phyloP scores from a whole-genome alignment of 768 basidiomycete genomes.

The Dendrothele bispora region DNA sequence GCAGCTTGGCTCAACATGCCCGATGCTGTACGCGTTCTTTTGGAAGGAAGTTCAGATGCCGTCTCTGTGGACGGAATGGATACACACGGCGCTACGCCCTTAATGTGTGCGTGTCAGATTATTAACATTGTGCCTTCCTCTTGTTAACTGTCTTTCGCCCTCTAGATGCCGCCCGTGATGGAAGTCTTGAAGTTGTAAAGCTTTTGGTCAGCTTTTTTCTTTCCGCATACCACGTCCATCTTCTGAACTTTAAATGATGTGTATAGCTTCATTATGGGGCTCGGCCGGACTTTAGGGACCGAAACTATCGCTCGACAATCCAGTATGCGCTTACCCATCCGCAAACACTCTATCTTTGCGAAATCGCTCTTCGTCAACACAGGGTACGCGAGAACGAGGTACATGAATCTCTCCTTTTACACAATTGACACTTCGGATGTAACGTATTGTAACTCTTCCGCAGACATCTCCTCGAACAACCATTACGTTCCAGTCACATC shows the following conservation, averaged over 20 bases:
- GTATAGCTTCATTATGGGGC: slow-evolving; percentile 66
- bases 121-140: slow-evolving; percentile 5
- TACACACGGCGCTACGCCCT: slow-evolving; percentile 70
- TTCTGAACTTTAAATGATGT: slow-evolving; percentile 3
- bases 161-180: slow-evolving; percentile 77
- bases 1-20: slow-evolving; percentile 76
- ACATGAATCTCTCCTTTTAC: slow-evolving; percentile 19
- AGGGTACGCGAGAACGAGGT: slow-evolving; percentile 64
- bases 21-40: slow-evolving; percentile 57
- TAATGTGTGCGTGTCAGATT: slow-evolving; percentile 69
- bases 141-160: slow-evolving; percentile 9
- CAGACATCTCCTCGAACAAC: not conserved
- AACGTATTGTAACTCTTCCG: not conserved
- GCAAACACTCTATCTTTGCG: slow-evolving; percentile 68
- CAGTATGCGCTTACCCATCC: slow-evolving; percentile 68
- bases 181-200: slow-evolving; percentile 64
- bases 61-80: slow-evolving; percentile 78
- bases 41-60: slow-evolving; percentile 58
- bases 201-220: slow-evolving; percentile 49
- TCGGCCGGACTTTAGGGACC: slow-evolving; percentile 70
- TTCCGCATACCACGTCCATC: slow-evolving; percentile 6
- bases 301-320: slow-evolving; percentile 69
- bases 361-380: slow-evolving; percentile 59
- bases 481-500: not conserved
- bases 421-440: not conserved